Conservation (phyloP, 208 protist species). For the Wallacemonas sp. region DNA sequence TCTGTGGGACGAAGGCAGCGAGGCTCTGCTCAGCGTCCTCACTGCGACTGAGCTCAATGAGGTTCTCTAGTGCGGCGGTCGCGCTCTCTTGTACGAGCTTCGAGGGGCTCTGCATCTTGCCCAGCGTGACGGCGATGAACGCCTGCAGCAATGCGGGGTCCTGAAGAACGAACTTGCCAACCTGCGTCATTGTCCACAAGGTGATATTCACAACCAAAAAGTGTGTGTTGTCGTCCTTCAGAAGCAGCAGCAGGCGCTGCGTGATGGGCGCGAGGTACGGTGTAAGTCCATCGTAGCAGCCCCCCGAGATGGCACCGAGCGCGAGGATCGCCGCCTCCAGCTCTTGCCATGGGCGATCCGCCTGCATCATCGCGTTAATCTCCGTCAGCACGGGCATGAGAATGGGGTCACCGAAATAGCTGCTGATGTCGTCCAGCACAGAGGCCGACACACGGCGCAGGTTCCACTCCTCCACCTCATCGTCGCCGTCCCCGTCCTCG, state of each 20-base stretch:
- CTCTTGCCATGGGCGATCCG: slow-evolving; percentile 61
- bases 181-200: slow-evolving; percentile 87
- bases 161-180: slow-evolving; percentile 55
- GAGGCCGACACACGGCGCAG: slow-evolving; percentile 88
- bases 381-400: slow-evolving; percentile 70
- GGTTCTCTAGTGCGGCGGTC: slow-evolving; percentile 55
- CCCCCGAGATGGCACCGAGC: slow-evolving; percentile 90
- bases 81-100: slow-evolving; percentile 81
- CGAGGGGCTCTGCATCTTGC: slow-evolving; percentile 83
- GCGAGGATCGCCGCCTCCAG: slow-evolving; percentile 91
- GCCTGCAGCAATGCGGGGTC: slow-evolving; percentile 16
- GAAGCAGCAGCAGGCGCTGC: slow-evolving; percentile 63
- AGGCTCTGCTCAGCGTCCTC: slow-evolving; percentile 30
- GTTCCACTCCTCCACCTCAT: slow-evolving; percentile 91
- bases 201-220: slow-evolving; percentile 90
- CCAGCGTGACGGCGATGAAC: slow-evolving; percentile 46
- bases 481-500: slow-evolving; percentile 81
- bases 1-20: slow-evolving; percentile 14
- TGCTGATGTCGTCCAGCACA: slow-evolving; percentile 84
- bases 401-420: slow-evolving; percentile 80
- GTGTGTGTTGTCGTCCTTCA: slow-evolving; percentile 65
- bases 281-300: slow-evolving; percentile 79
- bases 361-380: slow-evolving; percentile 80
- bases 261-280: slow-evolving; percentile 81
- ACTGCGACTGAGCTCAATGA: slow-evolving; percentile 43